A percentile compares a stretch with the other conserved stretches of the same genome.
These are phyloP conservation scores for Skeletonema costatum DNA, from an alignment of 108 stramenopile genomes.

Conservation along the genomic window DNA sequence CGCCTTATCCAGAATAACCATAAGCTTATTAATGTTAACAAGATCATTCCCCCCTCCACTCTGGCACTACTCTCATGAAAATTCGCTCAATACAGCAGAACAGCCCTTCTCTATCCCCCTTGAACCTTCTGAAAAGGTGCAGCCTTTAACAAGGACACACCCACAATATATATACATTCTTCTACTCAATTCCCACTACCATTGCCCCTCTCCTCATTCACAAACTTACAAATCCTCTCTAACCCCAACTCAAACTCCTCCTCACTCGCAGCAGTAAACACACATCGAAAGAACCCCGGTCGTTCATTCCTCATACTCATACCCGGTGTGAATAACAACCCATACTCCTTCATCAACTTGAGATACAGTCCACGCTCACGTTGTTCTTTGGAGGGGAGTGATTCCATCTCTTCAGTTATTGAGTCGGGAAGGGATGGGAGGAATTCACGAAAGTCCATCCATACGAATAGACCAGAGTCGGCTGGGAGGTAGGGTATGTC, in stretches of 20 bases:
- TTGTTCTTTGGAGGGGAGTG: slow-evolving; percentile 18
- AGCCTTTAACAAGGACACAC: not conserved
- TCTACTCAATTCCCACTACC: not conserved
- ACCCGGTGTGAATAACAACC: slow-evolving; percentile 86
- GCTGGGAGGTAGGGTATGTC: slow-evolving; percentile 67
- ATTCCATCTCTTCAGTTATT: not conserved
- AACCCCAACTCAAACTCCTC: slow-evolving; percentile 77
- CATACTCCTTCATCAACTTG: slow-evolving; percentile 71
- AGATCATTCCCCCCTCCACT: too few species aligned
- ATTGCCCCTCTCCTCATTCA: slow-evolving; percentile 22
- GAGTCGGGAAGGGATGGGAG: slow-evolving; percentile 36
- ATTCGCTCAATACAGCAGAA: too few species aligned
- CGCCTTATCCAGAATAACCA: too few species aligned
- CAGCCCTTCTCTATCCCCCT: too few species aligned
- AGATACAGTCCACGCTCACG: slow-evolving; percentile 78
- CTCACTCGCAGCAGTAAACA: slow-evolving; percentile 84
- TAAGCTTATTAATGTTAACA: too few species aligned
- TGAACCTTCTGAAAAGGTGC: too few species aligned
- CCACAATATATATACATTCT: not conserved
- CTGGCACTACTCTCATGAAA: too few species aligned
- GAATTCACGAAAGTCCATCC: slow-evolving; percentile 84
- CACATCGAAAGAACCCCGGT: slow-evolving; percentile 87
- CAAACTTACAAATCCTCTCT: slow-evolving; percentile 64
- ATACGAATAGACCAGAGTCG: slow-evolving; percentile 80
- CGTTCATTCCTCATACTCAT: slow-evolving; percentile 79